phyloP scores from a whole-genome alignment of 2,329 filamentous ascomycete species.

The Penicillium sp. region DNA sequence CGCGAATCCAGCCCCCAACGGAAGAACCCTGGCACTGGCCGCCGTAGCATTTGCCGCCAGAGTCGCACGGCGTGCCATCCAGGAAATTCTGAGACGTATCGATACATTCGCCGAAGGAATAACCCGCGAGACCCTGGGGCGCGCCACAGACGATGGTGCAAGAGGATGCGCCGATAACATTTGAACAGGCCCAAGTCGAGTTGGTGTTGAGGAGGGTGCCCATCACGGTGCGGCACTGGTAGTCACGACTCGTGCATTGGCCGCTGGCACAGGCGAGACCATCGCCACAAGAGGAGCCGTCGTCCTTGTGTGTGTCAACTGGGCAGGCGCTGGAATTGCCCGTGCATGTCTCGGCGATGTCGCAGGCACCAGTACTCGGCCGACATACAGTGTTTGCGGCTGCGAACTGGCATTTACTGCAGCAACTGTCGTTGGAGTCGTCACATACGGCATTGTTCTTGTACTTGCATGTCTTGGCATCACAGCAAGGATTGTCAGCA shows the following conservation, averaged over 20 bases:
- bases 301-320: slow-evolving; percentile 64
- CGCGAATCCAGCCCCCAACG: slow-evolving; percentile 72
- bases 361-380: slow-evolving; percentile 74
- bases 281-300: slow-evolving; percentile 72
- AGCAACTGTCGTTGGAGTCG: slow-evolving; percentile 53
- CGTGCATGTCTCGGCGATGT: slow-evolving; percentile 80
- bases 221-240: slow-evolving; percentile 85
- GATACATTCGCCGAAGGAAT: slow-evolving; percentile 61
- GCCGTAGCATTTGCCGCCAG: slow-evolving; percentile 76
- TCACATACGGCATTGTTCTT: slow-evolving; percentile 73
- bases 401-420: slow-evolving; percentile 46
- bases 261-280: slow-evolving; percentile 81
- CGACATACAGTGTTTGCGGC: slow-evolving; percentile 74
- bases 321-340: slow-evolving; percentile 75
- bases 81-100: slow-evolving; percentile 82
- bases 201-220: slow-evolving; percentile 72
- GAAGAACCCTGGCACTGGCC: slow-evolving; percentile 74
- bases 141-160: slow-evolving; percentile 78
- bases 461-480: slow-evolving; percentile 85
- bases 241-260: slow-evolving; percentile 89
- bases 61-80: slow-evolving; percentile 83
- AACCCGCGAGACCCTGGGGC: slow-evolving; percentile 64
- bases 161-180: slow-evolving; percentile 51
- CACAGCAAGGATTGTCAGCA: slow-evolving; percentile 75
- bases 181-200: slow-evolving; percentile 77